phyloP scores from a whole-genome alignment of 2,329 filamentous ascomycete genomes.

The Aureobasidium namibiae region DNA sequence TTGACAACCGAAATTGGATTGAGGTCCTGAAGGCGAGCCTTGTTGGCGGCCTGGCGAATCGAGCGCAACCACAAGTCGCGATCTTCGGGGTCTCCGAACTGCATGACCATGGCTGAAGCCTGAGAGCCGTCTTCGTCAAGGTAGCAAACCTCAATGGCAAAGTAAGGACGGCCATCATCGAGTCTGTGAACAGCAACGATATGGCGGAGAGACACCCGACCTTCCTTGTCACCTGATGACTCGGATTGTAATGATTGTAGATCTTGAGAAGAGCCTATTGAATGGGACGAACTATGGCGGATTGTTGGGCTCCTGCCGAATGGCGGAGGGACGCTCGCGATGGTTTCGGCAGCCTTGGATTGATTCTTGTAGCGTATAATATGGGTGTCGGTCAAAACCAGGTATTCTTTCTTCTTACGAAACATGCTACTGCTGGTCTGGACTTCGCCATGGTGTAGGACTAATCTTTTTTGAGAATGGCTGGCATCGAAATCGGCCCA shows the following conservation, averaged over 20 bases:
- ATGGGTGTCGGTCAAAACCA: conserved; percentile 62
- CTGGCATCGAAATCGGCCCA: conserved; percentile 27
- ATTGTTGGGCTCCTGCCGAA: conserved; percentile 36
- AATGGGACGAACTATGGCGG: conserved; percentile 51
- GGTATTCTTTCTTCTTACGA: conserved; percentile 63
- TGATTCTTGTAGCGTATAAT: conserved; percentile 62
- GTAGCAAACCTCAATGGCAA: conserved; percentile 59
- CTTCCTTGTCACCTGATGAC: conserved; percentile 45
- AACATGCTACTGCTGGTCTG: conserved; percentile 63
- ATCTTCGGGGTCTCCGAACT: conserved; percentile 56
- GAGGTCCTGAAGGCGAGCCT: conserved; percentile 43
- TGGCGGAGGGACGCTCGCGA: conserved; percentile 35
- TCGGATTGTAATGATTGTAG: conserved; percentile 45
- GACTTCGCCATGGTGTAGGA: conserved; percentile 61
- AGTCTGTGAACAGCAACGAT: conserved; percentile 60
- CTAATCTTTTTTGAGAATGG: conserved; percentile 30
- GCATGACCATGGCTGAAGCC: conserved; percentile 54
- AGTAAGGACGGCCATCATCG: conserved; percentile 59
- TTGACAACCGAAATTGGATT: conserved; percentile 50
- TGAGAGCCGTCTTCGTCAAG: conserved; percentile 57
- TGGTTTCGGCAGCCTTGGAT: conserved; percentile 55
- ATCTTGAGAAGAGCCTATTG: conserved; percentile 54
- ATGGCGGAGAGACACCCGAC: conserved; percentile 54
- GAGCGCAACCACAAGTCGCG: conserved; percentile 57
- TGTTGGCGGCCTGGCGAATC: conserved; percentile 52